Evolutionary conservation across 2,329 filamentous ascomycete genomes (phyloP).

Genomic region (Cercospora nicotianae): DNA sequence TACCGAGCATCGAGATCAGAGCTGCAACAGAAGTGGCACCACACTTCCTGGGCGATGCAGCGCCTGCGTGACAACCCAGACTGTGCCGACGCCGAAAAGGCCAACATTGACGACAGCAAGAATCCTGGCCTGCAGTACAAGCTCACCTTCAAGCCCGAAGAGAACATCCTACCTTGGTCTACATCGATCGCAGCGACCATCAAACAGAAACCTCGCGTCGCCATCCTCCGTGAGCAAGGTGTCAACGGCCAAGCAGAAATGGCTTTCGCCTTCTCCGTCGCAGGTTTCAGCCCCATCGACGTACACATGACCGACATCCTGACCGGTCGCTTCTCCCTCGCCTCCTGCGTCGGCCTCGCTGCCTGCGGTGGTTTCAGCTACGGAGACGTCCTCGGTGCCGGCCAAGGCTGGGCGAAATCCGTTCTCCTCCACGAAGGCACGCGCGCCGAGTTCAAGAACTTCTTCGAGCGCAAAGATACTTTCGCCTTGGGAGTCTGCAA

Average conservation of each 20-base stretch:
- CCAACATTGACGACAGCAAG: constrained; percentile 68
- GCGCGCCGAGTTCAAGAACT: constrained; percentile 74
- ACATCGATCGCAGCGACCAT: constrained; percentile 62
- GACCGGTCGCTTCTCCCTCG: constrained; percentile 73
- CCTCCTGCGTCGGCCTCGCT: constrained; percentile 81
- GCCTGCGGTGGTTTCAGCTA: constrained; percentile 98
- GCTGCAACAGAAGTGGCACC: constrained; percentile 85
- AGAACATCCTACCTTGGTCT: constrained; percentile 70
- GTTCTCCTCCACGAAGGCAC: constrained; percentile 79
- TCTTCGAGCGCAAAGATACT: constrained; percentile 86
- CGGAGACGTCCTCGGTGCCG: constrained; percentile 88
- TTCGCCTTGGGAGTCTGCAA: constrained; percentile 96
- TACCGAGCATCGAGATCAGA: constrained; percentile 68
- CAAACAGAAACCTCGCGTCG: constrained; percentile 70
- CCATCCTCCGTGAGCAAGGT: constrained; percentile 91
- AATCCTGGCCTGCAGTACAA: constrained; percentile 85
- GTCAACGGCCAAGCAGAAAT: constrained; percentile 97
- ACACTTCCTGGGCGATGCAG: constrained; percentile 89
- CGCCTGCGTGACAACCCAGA: constrained; percentile 82
- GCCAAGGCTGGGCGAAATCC: constrained; percentile 92
- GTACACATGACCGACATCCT: constrained; percentile 95
- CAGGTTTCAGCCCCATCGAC: constrained; percentile 88
- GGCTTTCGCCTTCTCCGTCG: constrained; percentile 90
- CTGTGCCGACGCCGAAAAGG: constrained; percentile 82
- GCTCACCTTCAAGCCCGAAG: constrained; percentile 75